Evolutionary conservation across 2,329 filamentous ascomycete species (phyloP).

Genomic region (Orbilia quercus): DNA sequence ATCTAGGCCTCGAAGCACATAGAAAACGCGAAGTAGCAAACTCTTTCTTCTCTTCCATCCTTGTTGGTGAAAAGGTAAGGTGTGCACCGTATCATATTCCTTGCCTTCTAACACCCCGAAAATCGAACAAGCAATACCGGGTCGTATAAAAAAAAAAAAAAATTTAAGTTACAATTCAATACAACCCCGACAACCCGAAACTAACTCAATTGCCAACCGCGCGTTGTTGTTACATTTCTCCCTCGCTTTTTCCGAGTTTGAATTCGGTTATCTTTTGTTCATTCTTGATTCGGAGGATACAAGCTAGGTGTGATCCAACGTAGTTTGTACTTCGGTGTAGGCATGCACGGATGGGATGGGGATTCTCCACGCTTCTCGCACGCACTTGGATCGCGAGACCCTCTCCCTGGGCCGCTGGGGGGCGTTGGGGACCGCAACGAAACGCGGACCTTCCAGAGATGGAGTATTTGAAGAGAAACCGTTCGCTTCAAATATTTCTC

Average conservation of each 20-base stretch:
- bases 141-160: too few relatives aligned
- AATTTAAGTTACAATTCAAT: too few relatives aligned
- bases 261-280: conserved; percentile 20
- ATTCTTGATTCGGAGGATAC: too few relatives aligned
- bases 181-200: too few relatives aligned
- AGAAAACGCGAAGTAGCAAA: neutral
- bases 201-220: too few relatives aligned
- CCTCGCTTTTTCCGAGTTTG: conserved; percentile 14
- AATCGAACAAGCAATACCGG: too few relatives aligned
- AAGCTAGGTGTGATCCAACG: too few relatives aligned
- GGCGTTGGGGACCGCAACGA: neutral
- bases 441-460: conserved; percentile 51
- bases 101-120: conserved; percentile 7
- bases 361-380: conserved; percentile 7
- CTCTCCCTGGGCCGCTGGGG: conserved; percentile 12
- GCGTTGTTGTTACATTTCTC: conserved; percentile 25
- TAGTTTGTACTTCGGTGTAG: too few relatives aligned
- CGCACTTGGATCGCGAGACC: neutral
- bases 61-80: conserved; percentile 34
- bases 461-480: conserved; percentile 51
- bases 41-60: conserved; percentile 4
- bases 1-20: conserved; percentile 10
- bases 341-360: too few relatives aligned
- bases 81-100: conserved; percentile 9
- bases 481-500: conserved; percentile 41